Conservation (phyloP, 1,139 yeast genomes). For the Candida buenavistaensis region DNA sequence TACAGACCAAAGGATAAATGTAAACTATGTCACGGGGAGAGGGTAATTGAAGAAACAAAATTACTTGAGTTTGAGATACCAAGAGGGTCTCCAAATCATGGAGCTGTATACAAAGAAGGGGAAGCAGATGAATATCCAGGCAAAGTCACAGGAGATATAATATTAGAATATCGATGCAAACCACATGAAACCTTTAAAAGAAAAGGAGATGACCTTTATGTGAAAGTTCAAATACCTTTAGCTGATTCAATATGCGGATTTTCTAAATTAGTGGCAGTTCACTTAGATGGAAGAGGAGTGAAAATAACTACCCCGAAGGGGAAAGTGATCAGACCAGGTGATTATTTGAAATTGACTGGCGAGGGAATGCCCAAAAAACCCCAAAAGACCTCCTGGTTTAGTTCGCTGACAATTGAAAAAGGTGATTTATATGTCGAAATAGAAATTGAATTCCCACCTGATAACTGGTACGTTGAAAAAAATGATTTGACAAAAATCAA, state of each 20-base stretch:
- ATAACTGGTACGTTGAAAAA: constrained; percentile 74
- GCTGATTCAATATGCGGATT: constrained; percentile 87
- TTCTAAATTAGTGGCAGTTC: constrained; percentile 63
- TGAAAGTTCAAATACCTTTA: constrained; percentile 61
- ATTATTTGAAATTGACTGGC: constrained; percentile 59
- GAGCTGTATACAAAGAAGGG: constrained; percentile 57
- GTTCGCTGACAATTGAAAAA: too few relatives aligned
- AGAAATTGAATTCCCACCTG: constrained; percentile 79
- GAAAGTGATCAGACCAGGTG: constrained; percentile 79
- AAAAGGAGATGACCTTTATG: constrained; percentile 62
- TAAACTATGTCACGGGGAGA: constrained; percentile 69
- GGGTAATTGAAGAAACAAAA: constrained; percentile 65
- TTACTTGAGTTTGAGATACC: constrained; percentile 76
- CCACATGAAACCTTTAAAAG: constrained; percentile 52
- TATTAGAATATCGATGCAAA: constrained; percentile 56
- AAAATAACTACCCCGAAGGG: constrained; percentile 66
- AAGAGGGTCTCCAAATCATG: constrained; percentile 68
- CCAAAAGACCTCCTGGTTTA: constrained; percentile 35
- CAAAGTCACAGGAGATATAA: constrained; percentile 74
- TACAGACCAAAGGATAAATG: constrained; percentile 72
- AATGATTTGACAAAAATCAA: constrained; percentile 55
- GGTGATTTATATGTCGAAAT: constrained; percentile 79
- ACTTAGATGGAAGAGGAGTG: constrained; percentile 79
- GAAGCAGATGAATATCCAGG: constrained; percentile 84
- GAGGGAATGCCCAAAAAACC: constrained; percentile 84